These are phyloP conservation scores for Coemansia sp. DNA, from an alignment of 192 early-diverging fungal genomes.

Conservation along the genomic window DNA sequence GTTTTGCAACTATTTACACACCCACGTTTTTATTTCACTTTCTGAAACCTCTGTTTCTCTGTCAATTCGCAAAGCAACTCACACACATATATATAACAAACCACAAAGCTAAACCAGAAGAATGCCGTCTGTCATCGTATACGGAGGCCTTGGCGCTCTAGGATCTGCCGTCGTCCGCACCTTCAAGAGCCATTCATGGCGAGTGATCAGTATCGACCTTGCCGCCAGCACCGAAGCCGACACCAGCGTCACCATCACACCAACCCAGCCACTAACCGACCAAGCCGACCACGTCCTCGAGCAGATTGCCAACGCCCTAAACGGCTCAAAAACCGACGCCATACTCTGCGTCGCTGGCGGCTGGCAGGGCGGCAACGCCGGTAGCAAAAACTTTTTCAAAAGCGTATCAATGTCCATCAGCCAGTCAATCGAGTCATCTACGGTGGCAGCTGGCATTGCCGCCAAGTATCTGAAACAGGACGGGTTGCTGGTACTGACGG, in stretches of 20 bases:
- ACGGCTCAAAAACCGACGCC: conserved; percentile 64
- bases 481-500: conserved; percentile 81
- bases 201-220: conserved; percentile 79
- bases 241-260: conserved; percentile 66
- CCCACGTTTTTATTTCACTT: no score
- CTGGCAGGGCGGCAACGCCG: conserved; percentile 89
- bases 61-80: no score
- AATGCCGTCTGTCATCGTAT: conserved; percentile 74
- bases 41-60: no score
- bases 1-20: no score
- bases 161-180: conserved; percentile 71
- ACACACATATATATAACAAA: no score
- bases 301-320: conserved; percentile 38
- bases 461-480: conserved; percentile 62
- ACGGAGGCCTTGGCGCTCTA: conserved; percentile 89
- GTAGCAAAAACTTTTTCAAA: conserved; percentile 63
- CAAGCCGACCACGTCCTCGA: conserved; percentile 61
- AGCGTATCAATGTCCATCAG: conserved; percentile 74
- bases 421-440: conserved; percentile 79
- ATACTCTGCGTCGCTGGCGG: conserved; percentile 94
- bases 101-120: conserved; percentile 2
- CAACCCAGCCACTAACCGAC: conserved; percentile 10
- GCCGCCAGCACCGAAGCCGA: conserved; percentile 69
- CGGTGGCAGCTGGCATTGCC: conserved; percentile 82
- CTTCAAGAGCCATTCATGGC: conserved; percentile 74